phyloP scores from a whole-genome alignment of 768 basidiomycete species.

The Phlebiopsis gigantea region DNA sequence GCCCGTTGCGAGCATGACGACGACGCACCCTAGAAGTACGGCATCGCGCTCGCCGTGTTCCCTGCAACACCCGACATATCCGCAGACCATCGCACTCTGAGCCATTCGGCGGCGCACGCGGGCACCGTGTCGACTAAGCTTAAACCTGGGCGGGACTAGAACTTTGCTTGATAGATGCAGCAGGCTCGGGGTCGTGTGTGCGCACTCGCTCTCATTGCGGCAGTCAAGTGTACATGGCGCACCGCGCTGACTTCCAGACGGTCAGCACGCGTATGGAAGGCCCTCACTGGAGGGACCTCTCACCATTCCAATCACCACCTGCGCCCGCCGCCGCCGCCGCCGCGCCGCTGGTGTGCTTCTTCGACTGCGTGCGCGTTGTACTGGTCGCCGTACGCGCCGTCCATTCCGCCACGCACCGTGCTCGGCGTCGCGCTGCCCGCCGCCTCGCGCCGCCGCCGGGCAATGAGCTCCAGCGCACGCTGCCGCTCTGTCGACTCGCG shows the following conservation, averaged over 20 bases:
- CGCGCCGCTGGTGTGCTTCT: slow-evolving; percentile 54
- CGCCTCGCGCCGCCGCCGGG: slow-evolving; percentile 58
- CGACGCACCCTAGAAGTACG: neutral
- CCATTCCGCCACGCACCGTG: slow-evolving; percentile 49
- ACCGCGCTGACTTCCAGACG: neutral
- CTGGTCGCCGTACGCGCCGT: slow-evolving; percentile 56
- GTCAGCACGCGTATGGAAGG: neutral
- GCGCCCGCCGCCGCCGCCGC: slow-evolving; percentile 12
- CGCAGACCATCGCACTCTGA: neutral
- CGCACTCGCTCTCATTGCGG: too few species aligned
- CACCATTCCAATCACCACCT: slow-evolving; percentile 9
- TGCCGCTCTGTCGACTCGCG: slow-evolving; percentile 74
- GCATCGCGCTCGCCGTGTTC: neutral
- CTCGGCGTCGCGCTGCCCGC: slow-evolving; percentile 66
- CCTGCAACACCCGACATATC: neutral
- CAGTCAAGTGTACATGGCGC: neutral
- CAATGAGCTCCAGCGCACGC: slow-evolving; percentile 68
- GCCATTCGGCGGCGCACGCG: neutral
- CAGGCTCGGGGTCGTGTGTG: neutral
- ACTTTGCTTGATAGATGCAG: neutral
- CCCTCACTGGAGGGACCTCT: neutral
- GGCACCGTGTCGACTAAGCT: neutral
- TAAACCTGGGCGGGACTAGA: neutral
- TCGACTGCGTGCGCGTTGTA: slow-evolving; percentile 69
- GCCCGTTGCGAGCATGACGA: neutral